Base-by-base conservation (phyloP, 1,284 basidiomycete species). In the Fistulinella cinereoalba region DNA sequence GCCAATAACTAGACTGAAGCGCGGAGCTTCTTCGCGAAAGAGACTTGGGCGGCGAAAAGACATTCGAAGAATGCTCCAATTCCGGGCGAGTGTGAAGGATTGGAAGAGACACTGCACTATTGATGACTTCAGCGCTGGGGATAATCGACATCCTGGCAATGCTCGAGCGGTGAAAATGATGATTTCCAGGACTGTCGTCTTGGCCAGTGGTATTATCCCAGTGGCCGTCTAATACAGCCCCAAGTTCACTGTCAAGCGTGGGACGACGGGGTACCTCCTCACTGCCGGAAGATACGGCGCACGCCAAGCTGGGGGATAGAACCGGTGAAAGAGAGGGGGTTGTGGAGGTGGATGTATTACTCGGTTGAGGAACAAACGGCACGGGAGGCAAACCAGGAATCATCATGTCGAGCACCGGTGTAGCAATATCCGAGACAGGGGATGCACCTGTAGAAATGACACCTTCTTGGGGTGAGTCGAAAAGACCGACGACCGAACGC, bases 401-500 rank as follows among this genome's bases (percentile, higher is more conserved):
- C 33, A 61, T 51, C 47, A 68, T 56, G 23, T 66, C 62, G 8
- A 66, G 60, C 4, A 64, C 47, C 3, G 65, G 52, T 6, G 53
- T 42, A 3, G 53, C 37, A 8, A 45, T 44, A 46, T 61, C 55
- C 15, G 53, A 53, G 24, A 33, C 40, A 15, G 54, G 34, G 9
- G 53, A 49, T 37, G 31, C 16, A 32, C 34, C 43, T 15, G 51
- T 28, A 19, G 52, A 40, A 27, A 15, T 10, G 2, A 39, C 37
- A 22, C 37, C 42, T 13, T 45, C 38, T 52, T 44, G 37, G 32
- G 61, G 57, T 10, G 64, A 57, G 50, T 81, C 80, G 52, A 88
- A 88, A 8, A 87, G 65, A 9, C 81, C 83, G 18, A 83, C 71
- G 15, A 88, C 75, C 8, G 79, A 79, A 53, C 79, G 83, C 43